Base-by-base conservation (phyloP, 495 filamentous ascomycete species). In the Amorphotheca resinae region DNA sequence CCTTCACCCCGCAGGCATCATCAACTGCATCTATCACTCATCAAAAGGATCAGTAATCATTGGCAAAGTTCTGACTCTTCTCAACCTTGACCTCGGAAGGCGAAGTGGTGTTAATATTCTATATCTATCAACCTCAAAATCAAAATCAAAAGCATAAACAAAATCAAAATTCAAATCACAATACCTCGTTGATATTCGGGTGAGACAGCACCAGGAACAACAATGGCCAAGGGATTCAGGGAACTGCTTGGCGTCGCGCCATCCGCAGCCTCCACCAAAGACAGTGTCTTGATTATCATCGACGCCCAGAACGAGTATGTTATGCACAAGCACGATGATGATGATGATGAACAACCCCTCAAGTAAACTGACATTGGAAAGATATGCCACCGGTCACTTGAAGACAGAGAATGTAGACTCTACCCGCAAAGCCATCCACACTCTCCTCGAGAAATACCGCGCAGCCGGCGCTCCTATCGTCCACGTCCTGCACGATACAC, bases 201-300 rank as follows among this genome's bases (percentile, higher is more conserved):
- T n/a, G n/a, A n/a, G n/a, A 30, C 25, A 6, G 6, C 12, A 30
- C 12, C 25, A 30, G 6, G 6, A 33, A 33, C 3, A 14, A 41
- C 12, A 23, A 61, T 55, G 38, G 45, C 59, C 37, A 58, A 63
- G 50, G 68, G 66, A 50, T 73, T 78, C 61, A 70, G 71, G 41
- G 38, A 65, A 15, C 51, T 68, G 22, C 36, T 76, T 46, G 70
- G 70, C 45, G 39, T 67, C 14, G 51, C 64, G 17, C 62, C 59
- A 23, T 73, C 67, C 20, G 68, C 64, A 0, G 71, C 73, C 14
- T 65, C 68, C 14, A 49, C 65, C 1, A 44, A 61, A 15, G 70
- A 78, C 59, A 70, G 66, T 35, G 65, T 66, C 14, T 64, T 80
- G 15, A 56, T 81, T 45, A 76, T 81, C 50, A 70, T 80, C 56